Percentiles rank a stretch among this genome's conserved stretches.
phyloP scores from a whole-genome alignment of 805 yeast species.

The Metschnikowia amazonensis region DNA sequence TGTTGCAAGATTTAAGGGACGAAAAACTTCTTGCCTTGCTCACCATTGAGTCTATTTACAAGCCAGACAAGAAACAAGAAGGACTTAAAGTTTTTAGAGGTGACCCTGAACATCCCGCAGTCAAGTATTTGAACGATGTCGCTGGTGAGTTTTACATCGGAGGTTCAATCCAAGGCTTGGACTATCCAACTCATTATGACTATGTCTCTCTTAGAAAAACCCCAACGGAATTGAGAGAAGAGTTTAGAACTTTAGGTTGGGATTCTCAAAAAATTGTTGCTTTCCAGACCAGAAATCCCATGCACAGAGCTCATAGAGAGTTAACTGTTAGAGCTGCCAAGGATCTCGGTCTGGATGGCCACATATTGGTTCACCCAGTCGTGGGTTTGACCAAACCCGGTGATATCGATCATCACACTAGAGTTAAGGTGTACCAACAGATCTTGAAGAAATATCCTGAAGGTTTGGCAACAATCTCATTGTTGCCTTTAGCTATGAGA shows the following conservation, averaged over 20 bases:
- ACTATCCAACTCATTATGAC: constrained; percentile 84
- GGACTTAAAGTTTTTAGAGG: constrained; percentile 90
- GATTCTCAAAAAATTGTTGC: constrained; percentile 73
- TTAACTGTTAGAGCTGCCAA: constrained; percentile 95
- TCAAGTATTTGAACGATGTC: constrained; percentile 61
- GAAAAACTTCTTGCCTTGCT: constrained; percentile 75
- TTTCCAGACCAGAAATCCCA: constrained; percentile 96
- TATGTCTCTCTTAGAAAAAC: constrained; percentile 84
- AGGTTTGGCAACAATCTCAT: constrained; percentile 85
- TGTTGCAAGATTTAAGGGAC: constrained; percentile 77
- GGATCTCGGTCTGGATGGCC: constrained; percentile 73
- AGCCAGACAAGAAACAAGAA: constrained; percentile 75
- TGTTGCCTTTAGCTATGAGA: constrained; percentile 95
- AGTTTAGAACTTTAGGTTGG: constrained; percentile 81
- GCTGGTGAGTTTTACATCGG: constrained; percentile 88
- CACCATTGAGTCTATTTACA: constrained; percentile 73
- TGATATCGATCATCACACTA: constrained; percentile 95
- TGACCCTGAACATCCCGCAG: constrained; percentile 95
- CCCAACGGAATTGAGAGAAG: constrained; percentile 84
- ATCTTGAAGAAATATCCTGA: constrained; percentile 89
- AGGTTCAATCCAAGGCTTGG: constrained; percentile 80
- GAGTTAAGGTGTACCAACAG: constrained; percentile 93
- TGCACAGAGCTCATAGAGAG: constrained; percentile 98
- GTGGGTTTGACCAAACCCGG: constrained; percentile 97
- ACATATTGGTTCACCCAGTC: constrained; percentile 88